phyloP scores from a whole-genome alignment of 768 basidiomycete species.

The Sporobolomyces roseus region DNA sequence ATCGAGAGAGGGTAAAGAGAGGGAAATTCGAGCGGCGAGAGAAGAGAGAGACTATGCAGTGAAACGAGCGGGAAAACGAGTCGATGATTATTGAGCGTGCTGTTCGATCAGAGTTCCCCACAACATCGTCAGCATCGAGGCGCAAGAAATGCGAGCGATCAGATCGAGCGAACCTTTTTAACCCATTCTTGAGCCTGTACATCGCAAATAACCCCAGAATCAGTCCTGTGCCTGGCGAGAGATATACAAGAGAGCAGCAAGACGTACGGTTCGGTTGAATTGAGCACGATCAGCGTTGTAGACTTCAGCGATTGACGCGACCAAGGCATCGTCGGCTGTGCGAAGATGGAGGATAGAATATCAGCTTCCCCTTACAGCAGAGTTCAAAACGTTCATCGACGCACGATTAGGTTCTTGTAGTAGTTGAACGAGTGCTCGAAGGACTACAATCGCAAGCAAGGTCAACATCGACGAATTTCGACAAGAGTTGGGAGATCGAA shows the following conservation, averaged over 20 bases:
- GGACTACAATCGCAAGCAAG: conserved; percentile 36
- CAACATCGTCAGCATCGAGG: not conserved
- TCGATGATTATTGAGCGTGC: conserved; percentile 1
- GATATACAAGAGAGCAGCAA: not conserved
- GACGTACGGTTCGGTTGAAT: conserved; percentile 34
- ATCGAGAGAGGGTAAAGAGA: not conserved
- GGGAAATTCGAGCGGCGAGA: not conserved
- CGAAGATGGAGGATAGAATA: no score
- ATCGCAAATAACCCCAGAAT: not conserved
- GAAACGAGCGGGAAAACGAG: not conserved
- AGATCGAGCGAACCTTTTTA: conserved; percentile 26
- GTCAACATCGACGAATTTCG: no score
- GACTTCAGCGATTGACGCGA: conserved; percentile 42
- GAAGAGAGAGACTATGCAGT: not conserved
- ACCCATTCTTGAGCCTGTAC: conserved; percentile 40
- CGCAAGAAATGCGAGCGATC: not conserved
- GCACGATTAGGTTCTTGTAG: conserved; percentile 41
- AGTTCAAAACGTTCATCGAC: no score
- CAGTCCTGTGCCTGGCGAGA: not conserved
- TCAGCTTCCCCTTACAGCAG: no score
- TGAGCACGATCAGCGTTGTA: conserved; percentile 35
- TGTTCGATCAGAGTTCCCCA: conserved; percentile 1
- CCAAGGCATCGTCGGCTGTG: conserved; percentile 41
- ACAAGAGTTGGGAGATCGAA: not conserved
- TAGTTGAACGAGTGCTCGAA: conserved; percentile 41